These are phyloP conservation scores for Epichloe brachyelytri DNA, from an alignment of 2,329 filamentous ascomycete species.

Conservation along the genomic window DNA sequence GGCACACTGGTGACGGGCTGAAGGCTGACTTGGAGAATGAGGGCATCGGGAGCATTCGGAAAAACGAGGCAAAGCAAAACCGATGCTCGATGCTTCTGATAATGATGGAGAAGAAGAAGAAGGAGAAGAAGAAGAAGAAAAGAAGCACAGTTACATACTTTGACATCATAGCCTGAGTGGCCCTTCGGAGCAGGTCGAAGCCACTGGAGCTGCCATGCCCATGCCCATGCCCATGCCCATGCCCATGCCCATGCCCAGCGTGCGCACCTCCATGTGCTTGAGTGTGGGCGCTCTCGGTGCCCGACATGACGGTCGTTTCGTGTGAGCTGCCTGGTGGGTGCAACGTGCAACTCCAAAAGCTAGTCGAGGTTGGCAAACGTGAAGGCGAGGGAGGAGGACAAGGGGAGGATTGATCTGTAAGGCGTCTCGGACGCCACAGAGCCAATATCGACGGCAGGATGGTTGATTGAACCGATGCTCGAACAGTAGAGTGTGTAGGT, in stretches of 20 bases:
- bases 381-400: not conserved
- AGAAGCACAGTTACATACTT: conserved; percentile 31
- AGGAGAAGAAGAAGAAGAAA: not conserved
- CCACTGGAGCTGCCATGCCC: conserved; percentile 24
- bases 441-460: not conserved
- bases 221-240: conserved; percentile 3
- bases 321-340: not conserved
- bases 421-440: conserved; percentile 1
- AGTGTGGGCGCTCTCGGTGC: conserved; percentile 27
- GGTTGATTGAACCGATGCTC: not conserved
- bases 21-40: not conserved
- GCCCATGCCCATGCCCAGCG: not conserved
- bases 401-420: not conserved
- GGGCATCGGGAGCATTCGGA: not conserved
- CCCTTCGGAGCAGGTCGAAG: conserved; percentile 45
- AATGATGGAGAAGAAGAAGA: not conserved
- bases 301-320: conserved; percentile 29
- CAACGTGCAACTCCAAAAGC: not conserved
- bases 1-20: not conserved
- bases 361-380: not conserved
- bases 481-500: not conserved
- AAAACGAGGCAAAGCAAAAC: no score
- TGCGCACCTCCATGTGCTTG: conserved; percentile 10
- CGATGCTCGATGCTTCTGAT: not conserved
- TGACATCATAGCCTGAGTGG: conserved; percentile 52